phyloP scores from a whole-genome alignment of 768 basidiomycete species.

The Baorangia bicolor region DNA sequence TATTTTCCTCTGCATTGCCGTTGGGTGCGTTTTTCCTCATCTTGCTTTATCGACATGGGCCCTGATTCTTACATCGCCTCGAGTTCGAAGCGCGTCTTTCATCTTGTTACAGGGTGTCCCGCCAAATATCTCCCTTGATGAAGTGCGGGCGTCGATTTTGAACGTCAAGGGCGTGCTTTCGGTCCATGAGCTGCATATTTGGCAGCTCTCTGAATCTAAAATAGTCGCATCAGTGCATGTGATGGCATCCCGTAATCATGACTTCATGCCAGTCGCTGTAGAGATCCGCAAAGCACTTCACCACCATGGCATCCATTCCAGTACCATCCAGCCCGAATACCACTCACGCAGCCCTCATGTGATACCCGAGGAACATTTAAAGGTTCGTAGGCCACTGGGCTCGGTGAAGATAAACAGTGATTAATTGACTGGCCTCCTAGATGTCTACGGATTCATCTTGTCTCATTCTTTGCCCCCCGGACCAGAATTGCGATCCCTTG shows the following conservation, averaged over 20 bases:
- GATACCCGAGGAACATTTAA: constrained; percentile 46
- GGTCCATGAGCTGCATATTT: constrained; percentile 93
- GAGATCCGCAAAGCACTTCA: constrained; percentile 85
- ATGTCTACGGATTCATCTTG: constrained; percentile 56
- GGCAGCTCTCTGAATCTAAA: constrained; percentile 96
- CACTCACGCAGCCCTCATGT: constrained; percentile 34
- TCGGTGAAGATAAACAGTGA: neutral
- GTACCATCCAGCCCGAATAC: constrained; percentile 93
- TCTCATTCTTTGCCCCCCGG: constrained; percentile 69
- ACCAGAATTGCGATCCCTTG: constrained; percentile 61
- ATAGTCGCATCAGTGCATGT: constrained; percentile 97
- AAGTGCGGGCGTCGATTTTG: constrained; percentile 79
- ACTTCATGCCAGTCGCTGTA: constrained; percentile 89
- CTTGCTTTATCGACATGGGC: neutral
- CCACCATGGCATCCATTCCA: constrained; percentile 89
- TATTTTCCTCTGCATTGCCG: constrained; percentile 93
- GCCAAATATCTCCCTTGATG: constrained; percentile 83
- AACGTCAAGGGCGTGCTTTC: constrained; percentile 78
- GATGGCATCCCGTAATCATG: constrained; percentile 71
- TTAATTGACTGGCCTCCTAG: constrained; percentile 30
- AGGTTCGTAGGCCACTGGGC: constrained; percentile 37
- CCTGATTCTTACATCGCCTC: constrained; percentile 14
- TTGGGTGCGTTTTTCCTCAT: constrained; percentile 52
- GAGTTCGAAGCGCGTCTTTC: constrained; percentile 88
- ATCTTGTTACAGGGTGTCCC: constrained; percentile 96